Evolutionary conservation across 805 yeast genomes (phyloP), one percentile per base, ranked within the genome.

Genomic region (Saturnispora bothae): DNA sequence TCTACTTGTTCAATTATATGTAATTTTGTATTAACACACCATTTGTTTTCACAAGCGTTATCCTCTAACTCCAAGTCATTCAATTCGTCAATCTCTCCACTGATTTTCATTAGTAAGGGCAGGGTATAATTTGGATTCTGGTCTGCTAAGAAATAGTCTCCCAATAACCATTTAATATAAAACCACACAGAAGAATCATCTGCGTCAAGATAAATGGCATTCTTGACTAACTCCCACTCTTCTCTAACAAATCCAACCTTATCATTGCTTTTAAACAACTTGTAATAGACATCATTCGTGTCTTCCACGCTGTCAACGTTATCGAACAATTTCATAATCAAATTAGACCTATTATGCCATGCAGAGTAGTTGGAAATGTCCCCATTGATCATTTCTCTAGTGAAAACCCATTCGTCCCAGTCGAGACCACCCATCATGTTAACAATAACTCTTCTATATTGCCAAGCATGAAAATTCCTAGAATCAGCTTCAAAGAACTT

Each of bases 401-500:
- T 85, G 58, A 75, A 89, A 19, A 69, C 68, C 48, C 85, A 76
- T 57, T 89, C 97, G 4, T 59, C 45, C 22, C 59, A 49, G 38
- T 64, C 53, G 8, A 42, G 38, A 3, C 36, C 25, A 27, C 50
- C 48, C 28, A 62, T 48, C 19, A 51, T 59, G 4, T 53, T 51
- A 4, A 83, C 72, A 5, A 92, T 74, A 39, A 72, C 71, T 41
- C 97, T 66, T 51, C 98, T 66, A 56, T 92, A 92, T 34, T 83
- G 85, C 98, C 98, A 89, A 2, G 95, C 97, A 56, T 88, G 96
- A 57, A 69, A 92, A 55, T 92, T 92, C 48, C 98, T 70, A 14
- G 82, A 66, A 53, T 92, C 98, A 36, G 71, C 56, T 19, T 69
- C 67, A 38, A 89, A 65, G 49, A 92, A 61, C 49, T 75, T 76